Base-by-base conservation (phyloP, 164 flowering plant species). In the Santalum album region DNA sequence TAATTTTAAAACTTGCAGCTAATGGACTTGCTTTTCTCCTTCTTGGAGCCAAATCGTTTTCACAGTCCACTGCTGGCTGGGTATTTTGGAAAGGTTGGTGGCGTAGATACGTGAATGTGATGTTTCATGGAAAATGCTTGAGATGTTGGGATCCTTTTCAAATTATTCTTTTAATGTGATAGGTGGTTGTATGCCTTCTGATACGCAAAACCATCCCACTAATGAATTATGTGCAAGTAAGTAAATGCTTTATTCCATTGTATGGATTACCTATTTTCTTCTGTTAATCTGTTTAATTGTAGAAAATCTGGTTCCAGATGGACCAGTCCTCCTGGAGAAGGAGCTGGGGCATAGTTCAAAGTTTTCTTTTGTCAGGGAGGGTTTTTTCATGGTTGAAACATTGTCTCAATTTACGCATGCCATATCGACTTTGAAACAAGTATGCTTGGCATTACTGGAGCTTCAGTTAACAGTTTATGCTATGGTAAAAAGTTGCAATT, bases 111-210 rank as follows among this genome's bases (percentile, higher is more conserved):
- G n/a, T n/a, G n/a, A n/a, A n/a, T n/a, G 17, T 38, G 12, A 14
- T 14, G 42, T 38, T 38, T 2, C 3, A 38, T 14, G 14, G 14
- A 14, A 38, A 3, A 0, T 38, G n/a, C 14, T 11, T 11, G 16
- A 16, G 4, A 12, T 14, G 3, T 16, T 9, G 12, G 17, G 17
- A 3, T 14, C 15, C 26, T 23, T 49, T 40, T 49, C 48, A 65
- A 26, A 45, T 51, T 60, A 52, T 21, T 6, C 67, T 40, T 60
- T 48, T 24, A 20, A 9, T 57, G 46, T 32, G n/a, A n/a, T 60
- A 92, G 98, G 98, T 92, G 55, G 87, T 89, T 67, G 75, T 85
- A 19, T 92, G 96, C 71, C 94, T 92, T 18, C 83, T 92, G 96
- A 34, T 89, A 57, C 81, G 98, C 65, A 89, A 86, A 81, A 89